Conservation (phyloP, 331 rosid genomes). For the Spiraea crenata region DNA sequence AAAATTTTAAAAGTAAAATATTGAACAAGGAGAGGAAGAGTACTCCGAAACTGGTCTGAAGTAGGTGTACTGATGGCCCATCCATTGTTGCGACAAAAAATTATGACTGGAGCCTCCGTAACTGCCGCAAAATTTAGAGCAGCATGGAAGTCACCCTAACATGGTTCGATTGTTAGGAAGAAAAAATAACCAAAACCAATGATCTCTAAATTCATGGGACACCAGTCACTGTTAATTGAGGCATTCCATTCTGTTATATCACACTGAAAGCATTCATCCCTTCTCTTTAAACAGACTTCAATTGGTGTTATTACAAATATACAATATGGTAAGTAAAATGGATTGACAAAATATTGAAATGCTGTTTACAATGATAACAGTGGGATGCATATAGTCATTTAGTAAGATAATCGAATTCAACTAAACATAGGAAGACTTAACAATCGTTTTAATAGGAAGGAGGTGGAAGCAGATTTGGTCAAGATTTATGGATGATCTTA, state of each 20-base stretch:
- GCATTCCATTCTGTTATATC: neutral
- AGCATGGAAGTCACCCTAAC: constrained; percentile 96
- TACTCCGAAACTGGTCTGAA: constrained; percentile 95
- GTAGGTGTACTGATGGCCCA: constrained; percentile 99
- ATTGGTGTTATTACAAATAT: neutral
- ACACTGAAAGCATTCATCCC: neutral
- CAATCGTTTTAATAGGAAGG: neutral
- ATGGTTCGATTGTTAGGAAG: constrained; percentile 23
- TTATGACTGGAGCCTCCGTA: constrained; percentile 81
- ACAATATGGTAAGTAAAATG: neutral
- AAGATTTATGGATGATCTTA: constrained; percentile 22
- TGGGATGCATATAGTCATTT: no score
- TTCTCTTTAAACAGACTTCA: neutral
- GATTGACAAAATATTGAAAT: neutral
- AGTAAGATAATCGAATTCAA: neutral
- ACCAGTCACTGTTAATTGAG: neutral
- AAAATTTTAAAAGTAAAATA: neutral
- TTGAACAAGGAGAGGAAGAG: constrained; percentile 11
- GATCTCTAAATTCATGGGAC: neutral
- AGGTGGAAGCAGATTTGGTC: neutral
- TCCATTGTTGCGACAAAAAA: constrained; percentile 94
- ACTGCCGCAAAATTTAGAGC: constrained; percentile 93
- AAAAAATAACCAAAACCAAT: constrained; percentile 8
- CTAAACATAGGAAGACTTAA: neutral
- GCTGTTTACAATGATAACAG: no score